Evolutionary conservation across 192 early-diverging fungal species (phyloP).

Genomic region (Chytriomyces sp.): DNA sequence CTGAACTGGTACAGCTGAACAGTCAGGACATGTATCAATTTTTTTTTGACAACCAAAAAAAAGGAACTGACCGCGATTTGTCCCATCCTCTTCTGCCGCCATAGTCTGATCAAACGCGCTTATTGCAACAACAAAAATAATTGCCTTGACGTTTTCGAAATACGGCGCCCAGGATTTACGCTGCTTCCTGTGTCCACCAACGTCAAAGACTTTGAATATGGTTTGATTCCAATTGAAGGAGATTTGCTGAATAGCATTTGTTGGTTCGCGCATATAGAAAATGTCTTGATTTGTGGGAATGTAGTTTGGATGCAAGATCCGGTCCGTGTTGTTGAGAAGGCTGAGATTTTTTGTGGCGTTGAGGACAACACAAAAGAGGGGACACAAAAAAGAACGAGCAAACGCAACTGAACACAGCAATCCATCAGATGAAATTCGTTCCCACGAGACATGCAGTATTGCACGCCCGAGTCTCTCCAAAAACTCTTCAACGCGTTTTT

Average conservation of each 20-base stretch:
- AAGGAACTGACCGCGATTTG: constrained; percentile 48
- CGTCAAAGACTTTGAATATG: constrained; percentile 63
- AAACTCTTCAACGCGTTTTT: constrained; percentile 29
- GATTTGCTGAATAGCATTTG: constrained; percentile 68
- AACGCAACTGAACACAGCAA: constrained; percentile 47
- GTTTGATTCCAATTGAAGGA: constrained; percentile 60
- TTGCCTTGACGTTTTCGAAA: constrained; percentile 67
- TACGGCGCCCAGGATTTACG: constrained; percentile 42
- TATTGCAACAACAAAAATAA: constrained; percentile 65
- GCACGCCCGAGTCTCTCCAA: constrained; percentile 48
- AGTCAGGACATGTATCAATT: neutral
- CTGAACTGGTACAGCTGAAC: constrained; percentile 24
- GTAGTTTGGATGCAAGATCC: constrained; percentile 56
- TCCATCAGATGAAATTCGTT: constrained; percentile 55
- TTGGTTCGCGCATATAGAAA: constrained; percentile 66
- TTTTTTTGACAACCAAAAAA: neutral
- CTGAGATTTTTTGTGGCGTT: neutral
- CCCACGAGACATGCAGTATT: constrained; percentile 36
- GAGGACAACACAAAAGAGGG: too few relatives aligned
- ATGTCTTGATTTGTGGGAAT: constrained; percentile 71
- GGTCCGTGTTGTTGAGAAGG: constrained; percentile 48
- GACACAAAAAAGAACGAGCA: too few relatives aligned
- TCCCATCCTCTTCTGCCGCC: constrained; percentile 56
- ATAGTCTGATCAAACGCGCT: constrained; percentile 61
- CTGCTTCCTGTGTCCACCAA: constrained; percentile 68